These are phyloP conservation scores for Ceratocystis harringtonii DNA, from an alignment of 2,329 filamentous ascomycete species.

Conservation along the genomic window DNA sequence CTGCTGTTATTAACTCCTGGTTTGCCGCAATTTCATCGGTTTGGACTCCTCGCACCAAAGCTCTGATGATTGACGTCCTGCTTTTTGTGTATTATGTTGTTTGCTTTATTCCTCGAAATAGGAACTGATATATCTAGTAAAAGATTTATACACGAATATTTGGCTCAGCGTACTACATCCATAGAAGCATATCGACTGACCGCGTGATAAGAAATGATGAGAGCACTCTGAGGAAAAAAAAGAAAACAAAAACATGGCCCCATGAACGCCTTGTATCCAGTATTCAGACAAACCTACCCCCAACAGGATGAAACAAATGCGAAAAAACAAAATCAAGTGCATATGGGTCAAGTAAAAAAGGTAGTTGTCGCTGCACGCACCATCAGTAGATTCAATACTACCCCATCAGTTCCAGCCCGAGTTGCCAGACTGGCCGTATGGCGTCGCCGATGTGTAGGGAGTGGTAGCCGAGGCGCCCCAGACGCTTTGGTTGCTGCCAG, in stretches of 20 bases:
- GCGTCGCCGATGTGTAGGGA: slow-evolving; percentile 30
- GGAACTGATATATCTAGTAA: not conserved
- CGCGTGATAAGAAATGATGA: not conserved
- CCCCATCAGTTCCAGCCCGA: slow-evolving; percentile 17
- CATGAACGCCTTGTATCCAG: slow-evolving; percentile 11
- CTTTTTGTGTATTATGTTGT: not conserved
- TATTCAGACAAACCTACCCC: not conserved
- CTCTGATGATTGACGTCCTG: not conserved
- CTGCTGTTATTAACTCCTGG: not conserved
- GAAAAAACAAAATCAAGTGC: slow-evolving; percentile 6
- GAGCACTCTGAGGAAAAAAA: not conserved
- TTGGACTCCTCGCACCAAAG: not conserved
- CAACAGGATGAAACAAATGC: slow-evolving; percentile 7
- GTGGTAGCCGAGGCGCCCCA: slow-evolving; percentile 44
- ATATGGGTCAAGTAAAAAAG: not conserved
- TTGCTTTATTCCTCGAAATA: not conserved
- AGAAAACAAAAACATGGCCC: not conserved
- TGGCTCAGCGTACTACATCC: not conserved
- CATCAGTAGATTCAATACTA: not conserved
- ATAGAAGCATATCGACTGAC: not conserved
- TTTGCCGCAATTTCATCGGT: not conserved
- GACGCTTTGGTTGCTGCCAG: slow-evolving; percentile 39
- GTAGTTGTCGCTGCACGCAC: not conserved
- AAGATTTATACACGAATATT: not conserved
- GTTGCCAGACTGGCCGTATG: slow-evolving; percentile 28